These are phyloP conservation scores for Globisporangium perplexum DNA, from an alignment of 352 stramenopile species.

Conservation along the genomic window DNA sequence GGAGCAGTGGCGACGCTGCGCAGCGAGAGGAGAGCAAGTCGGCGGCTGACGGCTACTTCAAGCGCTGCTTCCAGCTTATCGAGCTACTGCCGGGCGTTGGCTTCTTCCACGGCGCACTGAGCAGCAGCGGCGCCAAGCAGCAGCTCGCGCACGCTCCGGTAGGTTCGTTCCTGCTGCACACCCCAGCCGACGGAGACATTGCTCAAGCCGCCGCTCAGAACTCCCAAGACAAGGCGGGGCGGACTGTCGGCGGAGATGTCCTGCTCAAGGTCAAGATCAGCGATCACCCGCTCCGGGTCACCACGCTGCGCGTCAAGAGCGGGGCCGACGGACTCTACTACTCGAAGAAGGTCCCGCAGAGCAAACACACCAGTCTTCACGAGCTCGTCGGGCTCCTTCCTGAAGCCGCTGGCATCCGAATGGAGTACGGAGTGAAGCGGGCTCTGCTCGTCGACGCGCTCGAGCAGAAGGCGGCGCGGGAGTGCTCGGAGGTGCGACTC, in stretches of 20 bases:
- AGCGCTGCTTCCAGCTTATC: slow-evolving; percentile 38
- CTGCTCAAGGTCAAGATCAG: slow-evolving; percentile 42
- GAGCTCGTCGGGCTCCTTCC: slow-evolving; percentile 32
- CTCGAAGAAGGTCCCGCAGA: slow-evolving; percentile 27
- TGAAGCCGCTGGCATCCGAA: slow-evolving; percentile 26
- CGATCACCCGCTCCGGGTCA: slow-evolving; percentile 29
- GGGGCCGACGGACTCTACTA: slow-evolving; percentile 25
- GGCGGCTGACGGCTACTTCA: slow-evolving; percentile 13
- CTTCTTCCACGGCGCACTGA: slow-evolving; percentile 42
- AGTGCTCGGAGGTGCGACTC: neutral
- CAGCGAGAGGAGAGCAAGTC: neutral
- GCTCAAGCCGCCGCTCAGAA: neutral
- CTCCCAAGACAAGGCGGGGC: neutral
- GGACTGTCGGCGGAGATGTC: slow-evolving; percentile 1
- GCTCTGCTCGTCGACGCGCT: slow-evolving; percentile 15
- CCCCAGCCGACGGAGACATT: neutral
- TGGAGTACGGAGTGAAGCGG: slow-evolving; percentile 29
- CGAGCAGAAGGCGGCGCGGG: slow-evolving; percentile 11
- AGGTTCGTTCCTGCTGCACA: slow-evolving; percentile 45
- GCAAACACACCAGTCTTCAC: slow-evolving; percentile 38
- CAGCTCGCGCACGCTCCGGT: slow-evolving; percentile 21
- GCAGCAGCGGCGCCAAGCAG: slow-evolving; percentile 20
- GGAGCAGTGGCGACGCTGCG: slow-evolving; percentile 1
- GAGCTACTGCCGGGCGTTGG: slow-evolving; percentile 47
- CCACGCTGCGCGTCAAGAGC: slow-evolving; percentile 29